Conservation (phyloP, 306 rosid species). For the Vigna radiata region DNA sequence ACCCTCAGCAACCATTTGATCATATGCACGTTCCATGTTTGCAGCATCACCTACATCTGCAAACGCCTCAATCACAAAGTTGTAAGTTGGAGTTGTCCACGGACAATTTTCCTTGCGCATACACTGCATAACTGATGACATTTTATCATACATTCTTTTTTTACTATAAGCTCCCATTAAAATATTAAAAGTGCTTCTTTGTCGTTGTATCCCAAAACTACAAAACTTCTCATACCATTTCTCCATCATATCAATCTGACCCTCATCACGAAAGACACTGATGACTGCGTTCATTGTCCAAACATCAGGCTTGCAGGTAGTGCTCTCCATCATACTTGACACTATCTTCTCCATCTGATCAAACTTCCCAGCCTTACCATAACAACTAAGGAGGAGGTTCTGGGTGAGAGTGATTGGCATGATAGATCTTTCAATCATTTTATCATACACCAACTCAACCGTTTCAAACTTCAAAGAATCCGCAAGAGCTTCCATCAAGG, state of each 20-base stretch:
- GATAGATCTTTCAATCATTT: slow-evolving; percentile 67
- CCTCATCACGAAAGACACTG: slow-evolving; percentile 68
- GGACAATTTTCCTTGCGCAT: slow-evolving; percentile 83
- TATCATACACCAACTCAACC: slow-evolving; percentile 64
- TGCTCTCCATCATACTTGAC: slow-evolving; percentile 76
- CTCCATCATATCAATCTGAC: slow-evolving; percentile 80
- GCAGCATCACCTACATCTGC: slow-evolving; percentile 77
- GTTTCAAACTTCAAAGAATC: slow-evolving; percentile 64
- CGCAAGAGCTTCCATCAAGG: slow-evolving; percentile 69
- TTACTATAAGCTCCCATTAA: slow-evolving; percentile 82
- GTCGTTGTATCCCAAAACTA: slow-evolving; percentile 73
- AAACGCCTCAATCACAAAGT: slow-evolving; percentile 83
- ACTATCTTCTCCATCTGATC: slow-evolving; percentile 82
- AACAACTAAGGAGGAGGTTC: slow-evolving; percentile 75
- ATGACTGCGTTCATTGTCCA: slow-evolving; percentile 84
- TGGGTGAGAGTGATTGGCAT: slow-evolving; percentile 66
- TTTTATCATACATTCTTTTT: slow-evolving; percentile 77
- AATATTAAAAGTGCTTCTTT: slow-evolving; percentile 76
- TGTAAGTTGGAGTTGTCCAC: slow-evolving; percentile 86
- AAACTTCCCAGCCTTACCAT: slow-evolving; percentile 71
- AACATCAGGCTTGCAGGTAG: slow-evolving; percentile 75
- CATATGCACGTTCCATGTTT: slow-evolving; percentile 76
- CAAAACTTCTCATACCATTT: slow-evolving; percentile 82
- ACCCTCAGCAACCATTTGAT: slow-evolving; percentile 83
- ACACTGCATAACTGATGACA: slow-evolving; percentile 89